A percentile compares a stretch with the other conserved stretches of the same genome.
These are phyloP conservation scores for Saposhnikovia divaricata DNA, from an alignment of 129 eudicot species.

Conservation along the genomic window DNA sequence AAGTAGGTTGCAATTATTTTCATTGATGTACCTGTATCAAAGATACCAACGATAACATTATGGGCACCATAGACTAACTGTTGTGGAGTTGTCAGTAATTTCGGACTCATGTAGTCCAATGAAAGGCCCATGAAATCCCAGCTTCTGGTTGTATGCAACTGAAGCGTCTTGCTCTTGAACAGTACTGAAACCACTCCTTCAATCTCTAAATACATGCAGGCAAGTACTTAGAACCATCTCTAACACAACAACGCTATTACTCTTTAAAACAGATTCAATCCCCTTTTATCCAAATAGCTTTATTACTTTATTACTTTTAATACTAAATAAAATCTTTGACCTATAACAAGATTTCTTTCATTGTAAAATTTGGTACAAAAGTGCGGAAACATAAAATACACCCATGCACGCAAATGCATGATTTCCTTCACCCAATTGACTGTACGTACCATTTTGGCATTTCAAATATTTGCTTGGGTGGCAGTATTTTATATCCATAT, in stretches of 20 bases:
- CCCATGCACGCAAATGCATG: too few relatives aligned
- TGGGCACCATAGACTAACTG: constrained; percentile 43
- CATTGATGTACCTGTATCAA: constrained; percentile 46
- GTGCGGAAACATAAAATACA: too few relatives aligned
- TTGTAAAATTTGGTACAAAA: neutral
- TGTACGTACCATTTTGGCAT: neutral
- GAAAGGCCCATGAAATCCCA: constrained; percentile 83
- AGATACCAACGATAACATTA: constrained; percentile 48
- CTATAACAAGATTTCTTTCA: too few relatives aligned
- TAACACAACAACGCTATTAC: too few relatives aligned
- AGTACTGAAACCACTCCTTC: constrained; percentile 57
- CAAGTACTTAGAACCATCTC: neutral
- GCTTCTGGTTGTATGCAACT: constrained; percentile 71
- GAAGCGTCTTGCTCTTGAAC: constrained; percentile 44
- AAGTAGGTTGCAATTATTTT: neutral
- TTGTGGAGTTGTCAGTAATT: constrained; percentile 23
- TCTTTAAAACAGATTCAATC: too few relatives aligned
- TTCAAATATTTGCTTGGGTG: neutral
- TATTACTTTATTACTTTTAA: too few relatives aligned
- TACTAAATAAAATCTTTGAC: too few relatives aligned
- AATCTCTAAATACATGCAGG: constrained; percentile 28
- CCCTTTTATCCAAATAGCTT: too few relatives aligned
- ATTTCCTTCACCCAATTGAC: too few relatives aligned
- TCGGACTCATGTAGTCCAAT: constrained; percentile 19
- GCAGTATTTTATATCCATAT: too few relatives aligned